These are phyloP conservation scores for Plasmodium gaboni DNA, from an alignment of 169 alveolate genomes.

Conservation along the genomic window DNA sequence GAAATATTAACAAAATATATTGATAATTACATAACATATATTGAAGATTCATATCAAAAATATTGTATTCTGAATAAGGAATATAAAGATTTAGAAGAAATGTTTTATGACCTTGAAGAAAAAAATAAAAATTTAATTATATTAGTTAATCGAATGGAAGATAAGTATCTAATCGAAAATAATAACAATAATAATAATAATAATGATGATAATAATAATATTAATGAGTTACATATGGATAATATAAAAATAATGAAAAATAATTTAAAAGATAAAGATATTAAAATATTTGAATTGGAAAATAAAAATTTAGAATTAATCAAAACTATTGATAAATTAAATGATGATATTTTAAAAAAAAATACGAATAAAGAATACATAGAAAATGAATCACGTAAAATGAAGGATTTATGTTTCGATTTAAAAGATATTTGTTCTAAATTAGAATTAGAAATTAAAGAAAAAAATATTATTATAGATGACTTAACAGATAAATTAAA, in stretches of 20 bases:
- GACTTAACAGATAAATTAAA: constrained; percentile 54
- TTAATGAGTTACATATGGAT: constrained; percentile 20
- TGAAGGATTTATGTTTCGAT: constrained; percentile 75
- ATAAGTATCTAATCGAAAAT: not conserved
- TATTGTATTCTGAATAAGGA: constrained; percentile 58
- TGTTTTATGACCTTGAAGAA: constrained; percentile 49
- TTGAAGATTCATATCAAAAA: constrained; percentile 66
- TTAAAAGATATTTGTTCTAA: constrained; percentile 75
- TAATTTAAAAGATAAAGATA: constrained; percentile 72
- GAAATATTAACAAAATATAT: constrained; percentile 73
- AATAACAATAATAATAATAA: not conserved
- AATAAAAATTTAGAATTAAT: constrained; percentile 63
- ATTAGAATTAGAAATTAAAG: constrained; percentile 63
- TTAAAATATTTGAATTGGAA: constrained; percentile 67
- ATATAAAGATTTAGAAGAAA: constrained; percentile 70
- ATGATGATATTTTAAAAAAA: constrained; percentile 37
- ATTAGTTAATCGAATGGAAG: constrained; percentile 45
- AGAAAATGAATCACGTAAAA: constrained; percentile 49
- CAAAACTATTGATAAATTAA: constrained; percentile 53
- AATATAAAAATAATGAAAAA: constrained; percentile 65
- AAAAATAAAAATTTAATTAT: constrained; percentile 46
- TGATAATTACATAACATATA: constrained; percentile 72
- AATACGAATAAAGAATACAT: constrained; percentile 21
- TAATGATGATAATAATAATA: constrained; percentile 7
- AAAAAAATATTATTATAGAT: constrained; percentile 67